A percentile compares a stretch with the other conserved stretches of the same genome.
Conservation (phyloP, 495 filamentous ascomycete genomes). For the Aspergillus ostianus region DNA sequence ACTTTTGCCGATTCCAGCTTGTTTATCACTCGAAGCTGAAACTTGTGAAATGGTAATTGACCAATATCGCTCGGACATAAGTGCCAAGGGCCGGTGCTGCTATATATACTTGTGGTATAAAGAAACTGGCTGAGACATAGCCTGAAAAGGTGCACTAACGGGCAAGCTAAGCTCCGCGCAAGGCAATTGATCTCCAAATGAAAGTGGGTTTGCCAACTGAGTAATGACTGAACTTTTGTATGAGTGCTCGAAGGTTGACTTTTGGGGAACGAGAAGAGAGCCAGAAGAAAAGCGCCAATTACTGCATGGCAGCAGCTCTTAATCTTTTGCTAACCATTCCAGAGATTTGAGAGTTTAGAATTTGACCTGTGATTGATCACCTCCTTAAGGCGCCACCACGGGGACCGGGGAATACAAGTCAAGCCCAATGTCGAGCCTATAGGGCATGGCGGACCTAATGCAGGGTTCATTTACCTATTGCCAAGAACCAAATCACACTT, state of each 20-base stretch:
- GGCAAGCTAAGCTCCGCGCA: neutral
- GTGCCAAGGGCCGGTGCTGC: neutral
- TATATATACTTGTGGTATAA: neutral
- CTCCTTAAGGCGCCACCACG: neutral
- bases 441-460: neutral
- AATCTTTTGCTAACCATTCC: neutral
- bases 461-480: neutral
- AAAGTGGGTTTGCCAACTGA: neutral
- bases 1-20: too few relatives aligned
- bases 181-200: neutral
- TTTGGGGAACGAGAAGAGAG: too few relatives aligned
- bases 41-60: too few relatives aligned
- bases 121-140: neutral
- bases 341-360: neutral
- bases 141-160: neutral
- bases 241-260: too few relatives aligned
- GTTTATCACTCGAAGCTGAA: too few relatives aligned
- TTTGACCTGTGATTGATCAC: too few relatives aligned
- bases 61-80: neutral
- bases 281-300: too few relatives aligned
- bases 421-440: neutral
- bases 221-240: neutral
- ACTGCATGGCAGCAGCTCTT: neutral
- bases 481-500: neutral
- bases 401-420: neutral